A percentile compares a stretch with the other conserved stretches of the same genome.
These are phyloP conservation scores for Dactylonectria macrodidyma DNA, from an alignment of 2,329 filamentous ascomycete genomes.

Conservation along the genomic window DNA sequence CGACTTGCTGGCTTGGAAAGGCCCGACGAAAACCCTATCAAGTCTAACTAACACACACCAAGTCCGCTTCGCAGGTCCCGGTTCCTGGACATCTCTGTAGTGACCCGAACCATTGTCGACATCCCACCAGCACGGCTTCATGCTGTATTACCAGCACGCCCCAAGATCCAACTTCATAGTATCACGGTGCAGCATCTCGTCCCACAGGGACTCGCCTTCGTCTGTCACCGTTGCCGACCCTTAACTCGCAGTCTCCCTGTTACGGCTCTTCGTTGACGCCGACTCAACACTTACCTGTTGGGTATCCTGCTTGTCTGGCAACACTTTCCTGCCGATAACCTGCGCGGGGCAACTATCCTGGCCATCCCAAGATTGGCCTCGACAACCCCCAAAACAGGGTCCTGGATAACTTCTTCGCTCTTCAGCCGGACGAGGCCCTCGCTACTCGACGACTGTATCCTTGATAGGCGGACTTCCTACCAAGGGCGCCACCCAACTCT, in stretches of 20 bases:
- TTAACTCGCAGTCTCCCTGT: slow-evolving; percentile 34
- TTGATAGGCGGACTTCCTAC: slow-evolving; percentile 1
- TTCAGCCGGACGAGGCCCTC: slow-evolving; percentile 27
- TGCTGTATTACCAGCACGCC: slow-evolving; percentile 64
- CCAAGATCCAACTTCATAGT: slow-evolving; percentile 63
- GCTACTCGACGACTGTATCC: slow-evolving; percentile 14
- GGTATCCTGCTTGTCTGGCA: slow-evolving; percentile 36
- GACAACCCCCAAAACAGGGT: slow-evolving; percentile 31
- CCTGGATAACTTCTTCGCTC: slow-evolving; percentile 22
- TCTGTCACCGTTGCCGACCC: slow-evolving; percentile 42
- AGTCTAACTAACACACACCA: slow-evolving; percentile 40
- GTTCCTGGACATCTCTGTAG: slow-evolving; percentile 59
- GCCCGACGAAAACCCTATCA: slow-evolving; percentile 45
- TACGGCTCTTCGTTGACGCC: slow-evolving; percentile 26
- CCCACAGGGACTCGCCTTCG: slow-evolving; percentile 59
- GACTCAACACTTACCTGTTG: slow-evolving; percentile 29
- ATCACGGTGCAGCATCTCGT: slow-evolving; percentile 68
- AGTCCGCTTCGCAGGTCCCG: slow-evolving; percentile 51
- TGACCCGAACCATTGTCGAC: slow-evolving; percentile 61
- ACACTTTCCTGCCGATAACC: slow-evolving; percentile 42
- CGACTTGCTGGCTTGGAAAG: slow-evolving; percentile 47
- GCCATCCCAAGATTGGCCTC: slow-evolving; percentile 28
- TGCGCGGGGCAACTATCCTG: slow-evolving; percentile 40
- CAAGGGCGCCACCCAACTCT: slow-evolving; percentile 10
- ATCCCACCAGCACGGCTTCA: slow-evolving; percentile 63